phyloP scores from a whole-genome alignment of 2,329 filamentous ascomycete species.

The Cordyceps fumosorosea region DNA sequence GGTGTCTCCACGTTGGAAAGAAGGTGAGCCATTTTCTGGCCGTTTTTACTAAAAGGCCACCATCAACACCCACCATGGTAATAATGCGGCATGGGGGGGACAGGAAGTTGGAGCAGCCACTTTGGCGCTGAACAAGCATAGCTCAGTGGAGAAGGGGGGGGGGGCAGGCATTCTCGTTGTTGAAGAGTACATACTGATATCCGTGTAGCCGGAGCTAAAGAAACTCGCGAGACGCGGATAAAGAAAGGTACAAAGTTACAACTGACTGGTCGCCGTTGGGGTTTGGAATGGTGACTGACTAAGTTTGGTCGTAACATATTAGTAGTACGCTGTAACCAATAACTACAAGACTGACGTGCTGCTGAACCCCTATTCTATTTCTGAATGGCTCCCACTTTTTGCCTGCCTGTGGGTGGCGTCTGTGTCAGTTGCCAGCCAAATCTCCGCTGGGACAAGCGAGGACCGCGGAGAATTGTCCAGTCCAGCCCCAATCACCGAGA shows the following conservation, averaged over 20 bases:
- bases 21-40: slow-evolving; percentile 8
- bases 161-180: neutral
- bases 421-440: neutral
- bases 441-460: neutral
- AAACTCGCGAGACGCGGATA: neutral
- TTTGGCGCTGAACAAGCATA: slow-evolving; percentile 5
- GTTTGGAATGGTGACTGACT: neutral
- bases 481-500: too few relatives aligned
- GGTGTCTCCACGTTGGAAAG: neutral
- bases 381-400: neutral
- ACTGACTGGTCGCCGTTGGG: too few relatives aligned
- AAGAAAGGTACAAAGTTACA: neutral
- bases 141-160: neutral
- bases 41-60: neutral
- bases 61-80: neutral
- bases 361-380: neutral
- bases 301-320: neutral
- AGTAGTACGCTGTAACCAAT: neutral
- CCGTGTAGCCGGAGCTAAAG: neutral
- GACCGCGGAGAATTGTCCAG: neutral
- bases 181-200: neutral
- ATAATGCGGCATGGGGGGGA: neutral
- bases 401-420: neutral
- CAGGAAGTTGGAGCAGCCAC: neutral
- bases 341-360: neutral